A percentile compares a stretch with the other conserved stretches of the same genome.
Evolutionary conservation across 2,329 filamentous ascomycete genomes (phyloP).

Genomic region (Fusarium sp.): DNA sequence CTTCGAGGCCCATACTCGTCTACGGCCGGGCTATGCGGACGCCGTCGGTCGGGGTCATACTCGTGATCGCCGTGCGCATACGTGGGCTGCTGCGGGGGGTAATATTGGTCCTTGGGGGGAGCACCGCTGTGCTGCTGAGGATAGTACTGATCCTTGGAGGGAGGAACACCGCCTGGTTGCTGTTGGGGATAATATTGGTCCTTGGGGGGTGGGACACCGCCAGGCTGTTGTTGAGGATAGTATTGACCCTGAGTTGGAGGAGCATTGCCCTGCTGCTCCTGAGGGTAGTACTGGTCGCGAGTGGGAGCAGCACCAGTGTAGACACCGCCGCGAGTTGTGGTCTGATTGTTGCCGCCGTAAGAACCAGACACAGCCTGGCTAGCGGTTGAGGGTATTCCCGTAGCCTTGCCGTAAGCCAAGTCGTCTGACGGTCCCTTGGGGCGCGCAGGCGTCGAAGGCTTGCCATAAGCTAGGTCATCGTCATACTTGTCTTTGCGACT

Average conservation of each 20-base stretch:
- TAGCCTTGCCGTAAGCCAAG: constrained; percentile 42
- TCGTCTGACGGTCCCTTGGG: constrained; percentile 37
- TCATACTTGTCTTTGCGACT: constrained; percentile 51
- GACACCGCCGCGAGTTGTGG: not conserved
- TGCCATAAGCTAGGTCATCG: constrained; percentile 65
- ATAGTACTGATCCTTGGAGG: constrained; percentile 1
- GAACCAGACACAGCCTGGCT: constrained; percentile 36
- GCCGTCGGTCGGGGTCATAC: constrained; percentile 17
- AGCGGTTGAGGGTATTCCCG: constrained; percentile 38
- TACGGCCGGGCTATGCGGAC: constrained; percentile 24
- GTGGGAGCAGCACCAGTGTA: constrained; percentile 36
- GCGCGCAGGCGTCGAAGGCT: constrained; percentile 43
- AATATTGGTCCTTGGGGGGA: constrained; percentile 16
- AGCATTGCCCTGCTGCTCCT: not conserved
- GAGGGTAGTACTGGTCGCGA: not conserved
- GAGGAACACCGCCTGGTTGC: not conserved
- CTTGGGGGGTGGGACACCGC: constrained; percentile 5
- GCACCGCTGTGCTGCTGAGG: not conserved
- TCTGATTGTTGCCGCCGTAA: constrained; percentile 37
- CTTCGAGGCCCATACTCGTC: constrained; percentile 36
- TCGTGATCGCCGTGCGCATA: constrained; percentile 32
- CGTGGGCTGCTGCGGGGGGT: constrained; percentile 21
- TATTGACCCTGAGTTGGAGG: not conserved
- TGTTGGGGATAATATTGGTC: constrained; percentile 29
- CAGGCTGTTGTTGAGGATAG: not conserved